Evolutionary conservation across 2,329 filamentous ascomycete genomes (phyloP).

Genomic region (Zopfia rhizophila): DNA sequence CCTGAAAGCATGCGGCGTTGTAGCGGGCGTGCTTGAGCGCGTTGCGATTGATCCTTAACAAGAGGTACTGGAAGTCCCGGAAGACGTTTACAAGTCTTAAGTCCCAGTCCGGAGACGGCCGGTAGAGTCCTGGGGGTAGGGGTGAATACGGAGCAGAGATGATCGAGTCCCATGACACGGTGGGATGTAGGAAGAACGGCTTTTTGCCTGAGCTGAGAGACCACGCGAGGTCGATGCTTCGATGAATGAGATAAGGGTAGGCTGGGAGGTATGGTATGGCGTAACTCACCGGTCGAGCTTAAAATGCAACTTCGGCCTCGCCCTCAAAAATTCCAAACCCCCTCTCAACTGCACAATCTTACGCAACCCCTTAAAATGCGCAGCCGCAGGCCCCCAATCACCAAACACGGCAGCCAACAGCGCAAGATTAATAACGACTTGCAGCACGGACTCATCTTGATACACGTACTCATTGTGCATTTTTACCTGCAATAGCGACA

Average conservation of each 20-base stretch:
- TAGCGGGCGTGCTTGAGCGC: conserved; percentile 6
- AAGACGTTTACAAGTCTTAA: conserved; percentile 18
- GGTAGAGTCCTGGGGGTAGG: too few relatives aligned
- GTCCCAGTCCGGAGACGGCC: too few relatives aligned
- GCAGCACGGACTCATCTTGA: conserved; percentile 19
- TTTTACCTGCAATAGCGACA: conserved; percentile 18
- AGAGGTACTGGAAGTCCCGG: conserved; percentile 21
- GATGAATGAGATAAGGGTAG: too few relatives aligned
- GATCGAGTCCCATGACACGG: conserved; percentile 17
- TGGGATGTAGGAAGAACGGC: conserved; percentile 19
- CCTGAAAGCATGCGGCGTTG: conserved; percentile 18
- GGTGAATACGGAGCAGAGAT: too few relatives aligned
- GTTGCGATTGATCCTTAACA: conserved; percentile 16
- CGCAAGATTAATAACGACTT: conserved; percentile 25
- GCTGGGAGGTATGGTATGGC: neutral
- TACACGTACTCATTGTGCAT: conserved; percentile 16
- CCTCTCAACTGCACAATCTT: conserved; percentile 27
- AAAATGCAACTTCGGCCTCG: conserved; percentile 23
- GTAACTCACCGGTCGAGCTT: conserved; percentile 31
- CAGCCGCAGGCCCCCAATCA: conserved; percentile 21
- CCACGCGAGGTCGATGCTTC: conserved; percentile 26
- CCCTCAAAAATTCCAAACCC: conserved; percentile 8
- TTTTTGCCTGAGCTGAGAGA: conserved; percentile 21
- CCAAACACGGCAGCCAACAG: conserved; percentile 22
- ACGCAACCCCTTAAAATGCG: conserved; percentile 22